Evolutionary conservation across 2,329 filamentous ascomycete genomes (phyloP).

Genomic region (Chaetomium strumarium): DNA sequence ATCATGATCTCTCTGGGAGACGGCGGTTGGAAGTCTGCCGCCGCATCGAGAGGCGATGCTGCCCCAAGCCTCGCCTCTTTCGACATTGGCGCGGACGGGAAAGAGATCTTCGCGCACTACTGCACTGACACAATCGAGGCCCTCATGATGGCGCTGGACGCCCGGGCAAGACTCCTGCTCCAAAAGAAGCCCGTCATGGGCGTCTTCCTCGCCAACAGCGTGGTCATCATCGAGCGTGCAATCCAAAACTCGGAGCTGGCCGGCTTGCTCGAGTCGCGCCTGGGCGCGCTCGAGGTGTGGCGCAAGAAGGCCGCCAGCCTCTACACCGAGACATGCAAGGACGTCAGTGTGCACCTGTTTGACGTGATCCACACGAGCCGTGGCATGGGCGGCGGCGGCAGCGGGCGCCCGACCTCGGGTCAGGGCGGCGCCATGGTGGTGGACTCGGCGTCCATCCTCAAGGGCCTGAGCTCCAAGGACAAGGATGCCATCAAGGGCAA

Average conservation of each 20-base stretch:
- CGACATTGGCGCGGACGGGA: conserved; percentile 83
- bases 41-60: conserved; percentile 49
- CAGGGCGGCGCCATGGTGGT: conserved; percentile 45
- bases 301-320: conserved; percentile 76
- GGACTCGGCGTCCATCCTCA: conserved; percentile 79
- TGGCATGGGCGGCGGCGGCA: conserved; percentile 30
- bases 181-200: conserved; percentile 75
- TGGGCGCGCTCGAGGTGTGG: conserved; percentile 69
- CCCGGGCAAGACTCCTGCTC: conserved; percentile 64
- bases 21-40: conserved; percentile 70
- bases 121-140: conserved; percentile 82
- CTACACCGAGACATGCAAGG: conserved; percentile 84
- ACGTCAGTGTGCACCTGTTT: conserved; percentile 75
- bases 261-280: conserved; percentile 61
- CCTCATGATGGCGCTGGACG: conserved; percentile 68
- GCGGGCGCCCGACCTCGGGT: conserved; percentile 61
- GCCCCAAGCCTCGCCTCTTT: conserved; percentile 70
- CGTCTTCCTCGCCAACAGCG: conserved; percentile 85
- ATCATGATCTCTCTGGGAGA: conserved; percentile 91
- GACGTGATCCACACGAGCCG: conserved; percentile 91
- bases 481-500: conserved; percentile 96
- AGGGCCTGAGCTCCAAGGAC: conserved; percentile 79
- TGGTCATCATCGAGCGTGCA: conserved; percentile 77
- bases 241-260: conserved; percentile 75
- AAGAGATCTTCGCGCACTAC: conserved; percentile 84